Evolutionary conservation across 495 filamentous ascomycete species (phyloP).

Genomic region (Sordaria brevicollis): DNA sequence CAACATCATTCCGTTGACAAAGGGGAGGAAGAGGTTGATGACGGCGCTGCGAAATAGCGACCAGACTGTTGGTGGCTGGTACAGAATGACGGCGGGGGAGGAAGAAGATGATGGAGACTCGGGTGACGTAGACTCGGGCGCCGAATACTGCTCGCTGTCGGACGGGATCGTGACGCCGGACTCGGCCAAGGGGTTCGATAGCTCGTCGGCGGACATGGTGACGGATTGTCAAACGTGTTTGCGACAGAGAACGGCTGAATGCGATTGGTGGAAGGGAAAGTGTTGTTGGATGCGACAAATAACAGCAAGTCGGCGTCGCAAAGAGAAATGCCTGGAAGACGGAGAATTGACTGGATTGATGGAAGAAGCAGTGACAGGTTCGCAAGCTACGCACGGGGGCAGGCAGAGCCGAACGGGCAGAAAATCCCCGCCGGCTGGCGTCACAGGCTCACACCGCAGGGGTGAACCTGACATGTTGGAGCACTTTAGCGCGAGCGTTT

Average conservation of each 20-base stretch:
- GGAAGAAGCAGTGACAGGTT: neutral
- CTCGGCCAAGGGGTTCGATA: conserved; percentile 56
- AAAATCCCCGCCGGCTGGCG: neutral
- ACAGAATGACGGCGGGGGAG: conserved; percentile 71
- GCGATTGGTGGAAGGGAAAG: neutral
- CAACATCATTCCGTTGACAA: conserved; percentile 97
- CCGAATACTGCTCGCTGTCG: conserved; percentile 83
- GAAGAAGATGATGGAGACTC: conserved; percentile 48
- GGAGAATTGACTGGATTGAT: neutral
- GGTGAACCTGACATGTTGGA: neutral
- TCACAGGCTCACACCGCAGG: neutral
- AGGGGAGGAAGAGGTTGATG: conserved; percentile 90
- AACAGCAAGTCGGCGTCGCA: neutral
- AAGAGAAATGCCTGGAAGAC: neutral
- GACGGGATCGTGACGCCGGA: conserved; percentile 79
- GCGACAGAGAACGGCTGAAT: neutral
- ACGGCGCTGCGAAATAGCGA: conserved; percentile 76
- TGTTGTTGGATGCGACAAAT: neutral
- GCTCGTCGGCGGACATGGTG: conserved; percentile 38
- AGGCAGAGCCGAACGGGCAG: neutral
- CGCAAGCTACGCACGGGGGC: neutral
- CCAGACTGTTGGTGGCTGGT: conserved; percentile 80
- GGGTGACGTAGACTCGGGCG: conserved; percentile 48
- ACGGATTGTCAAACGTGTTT: neutral
- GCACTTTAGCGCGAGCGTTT: neutral